Evolutionary conservation across 768 basidiomycete genomes (phyloP), one percentile per base, ranked within the genome.

Genomic region (Leccinum fibrillosum): DNA sequence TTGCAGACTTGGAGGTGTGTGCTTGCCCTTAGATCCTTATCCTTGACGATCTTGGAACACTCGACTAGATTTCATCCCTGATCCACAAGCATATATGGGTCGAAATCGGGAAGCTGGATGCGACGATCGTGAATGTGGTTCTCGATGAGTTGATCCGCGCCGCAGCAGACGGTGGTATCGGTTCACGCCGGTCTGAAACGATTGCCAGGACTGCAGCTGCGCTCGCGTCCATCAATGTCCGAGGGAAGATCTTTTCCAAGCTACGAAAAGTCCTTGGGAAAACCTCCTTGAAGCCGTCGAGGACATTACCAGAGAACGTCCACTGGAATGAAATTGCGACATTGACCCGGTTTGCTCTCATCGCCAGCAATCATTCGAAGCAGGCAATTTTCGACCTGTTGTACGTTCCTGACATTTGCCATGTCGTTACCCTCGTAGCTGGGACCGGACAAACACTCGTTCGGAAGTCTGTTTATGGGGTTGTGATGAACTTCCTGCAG

Each of bases 291-390:
- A 83, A 84, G 60, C 78, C 83, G 0, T 82, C 88, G 1, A 84
- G 77, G 55, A 79, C 80, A 7, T 77, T 94, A 4, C 75, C 80
- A 3, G 86, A 92, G 47, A 90, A 90, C 68, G 75, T 81, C 2
- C 85, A 86, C 60, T 92, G 90, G 89, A 83, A 80, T 56, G 92
- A 94, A 66, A 86, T 95, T 3, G 87, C 90, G 0, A 87, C 88
- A 1, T 76, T 95, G 37, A 78, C 89, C 39, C 86, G 92, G 5
- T 80, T 96, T n/a, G 78, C 82, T 44, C 80, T 91, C 11, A 80
- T 87, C 10, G 83, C 90, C 19, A 83, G 86, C 52, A 86, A 90
- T 60, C 83, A 86, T 49, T 80, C 84, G 0, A 82, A 81, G 49
- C 81, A 86, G 32, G 76, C 82, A 2, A 78, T 80, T 12, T 85